A percentile compares a stretch with the other conserved stretches of the same genome.
These are phyloP conservation scores for Tubosaeta sp. DNA, from an alignment of 768 basidiomycete genomes.

Conservation along the genomic window DNA sequence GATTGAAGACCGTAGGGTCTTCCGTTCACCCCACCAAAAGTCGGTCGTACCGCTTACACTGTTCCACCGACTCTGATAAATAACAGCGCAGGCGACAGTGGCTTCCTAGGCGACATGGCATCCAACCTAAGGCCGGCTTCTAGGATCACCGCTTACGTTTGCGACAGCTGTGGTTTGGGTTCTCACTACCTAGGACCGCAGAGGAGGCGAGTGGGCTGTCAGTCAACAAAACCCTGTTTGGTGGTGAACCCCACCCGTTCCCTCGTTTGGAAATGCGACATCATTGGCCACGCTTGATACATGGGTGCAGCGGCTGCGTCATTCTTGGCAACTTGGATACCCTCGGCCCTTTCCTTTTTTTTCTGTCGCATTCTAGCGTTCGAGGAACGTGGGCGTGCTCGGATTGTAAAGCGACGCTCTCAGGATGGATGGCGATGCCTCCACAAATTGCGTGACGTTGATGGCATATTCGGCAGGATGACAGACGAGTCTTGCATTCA, in stretches of 20 bases:
- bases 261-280: not conserved
- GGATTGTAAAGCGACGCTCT: not conserved
- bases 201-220: not conserved
- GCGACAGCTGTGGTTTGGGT: not conserved
- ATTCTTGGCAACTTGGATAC: not conserved
- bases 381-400: not conserved
- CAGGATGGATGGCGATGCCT: not conserved
- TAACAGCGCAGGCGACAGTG: not conserved
- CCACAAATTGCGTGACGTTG: not conserved
- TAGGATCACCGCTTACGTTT: constrained; percentile 2
- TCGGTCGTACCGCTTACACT: not conserved
- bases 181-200: not conserved
- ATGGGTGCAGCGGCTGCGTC: not conserved
- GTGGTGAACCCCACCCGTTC: constrained; percentile 14
- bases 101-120: not conserved
- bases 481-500: not conserved
- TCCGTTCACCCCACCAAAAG: not conserved
- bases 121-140: not conserved
- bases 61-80: not conserved
- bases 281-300: not conserved
- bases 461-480: not conserved
- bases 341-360: not conserved
- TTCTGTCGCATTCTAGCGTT: not conserved
- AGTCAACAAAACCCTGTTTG: constrained; percentile 19
- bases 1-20: not conserved